A percentile compares a stretch with the other conserved stretches of the same genome.
phyloP scores from a whole-genome alignment of 345 rosid species.

The Hypericum androsaemum region DNA sequence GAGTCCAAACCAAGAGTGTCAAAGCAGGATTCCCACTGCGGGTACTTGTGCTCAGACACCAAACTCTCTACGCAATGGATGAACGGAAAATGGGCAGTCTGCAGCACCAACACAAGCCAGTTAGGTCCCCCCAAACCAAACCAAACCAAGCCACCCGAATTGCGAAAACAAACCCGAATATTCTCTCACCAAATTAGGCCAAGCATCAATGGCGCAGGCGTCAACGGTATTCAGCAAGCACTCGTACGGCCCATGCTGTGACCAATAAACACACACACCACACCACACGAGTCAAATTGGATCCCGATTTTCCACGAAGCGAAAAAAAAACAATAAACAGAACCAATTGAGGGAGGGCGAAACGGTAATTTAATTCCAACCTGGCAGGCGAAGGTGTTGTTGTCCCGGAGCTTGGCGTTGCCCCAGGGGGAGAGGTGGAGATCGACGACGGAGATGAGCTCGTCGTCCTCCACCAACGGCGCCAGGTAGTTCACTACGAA shows the following conservation, averaged over 20 bases:
- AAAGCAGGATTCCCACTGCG: constrained; percentile 71
- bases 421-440: constrained; percentile 80
- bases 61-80: constrained; percentile 63
- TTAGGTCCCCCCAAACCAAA: background rate
- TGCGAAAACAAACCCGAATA: background rate
- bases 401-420: constrained; percentile 45
- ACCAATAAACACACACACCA: background rate
- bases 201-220: constrained; percentile 70
- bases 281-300: too few relatives aligned
- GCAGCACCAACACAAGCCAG: constrained; percentile 15
- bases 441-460: constrained; percentile 58
- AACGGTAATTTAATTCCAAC: constrained; percentile 23
- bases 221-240: constrained; percentile 80
- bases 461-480: constrained; percentile 37
- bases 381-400: constrained; percentile 65
- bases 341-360: too few relatives aligned
- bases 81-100: constrained; percentile 69
- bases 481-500: constrained; percentile 48
- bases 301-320: background rate
- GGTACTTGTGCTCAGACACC: constrained; percentile 38
- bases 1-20: constrained; percentile 47
- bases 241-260: constrained; percentile 79
- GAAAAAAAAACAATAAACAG: background rate
- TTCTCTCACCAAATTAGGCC: constrained; percentile 59
- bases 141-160: background rate